phyloP scores from a whole-genome alignment of 306 rosid genomes.

The Gastrolobium bilobum region DNA sequence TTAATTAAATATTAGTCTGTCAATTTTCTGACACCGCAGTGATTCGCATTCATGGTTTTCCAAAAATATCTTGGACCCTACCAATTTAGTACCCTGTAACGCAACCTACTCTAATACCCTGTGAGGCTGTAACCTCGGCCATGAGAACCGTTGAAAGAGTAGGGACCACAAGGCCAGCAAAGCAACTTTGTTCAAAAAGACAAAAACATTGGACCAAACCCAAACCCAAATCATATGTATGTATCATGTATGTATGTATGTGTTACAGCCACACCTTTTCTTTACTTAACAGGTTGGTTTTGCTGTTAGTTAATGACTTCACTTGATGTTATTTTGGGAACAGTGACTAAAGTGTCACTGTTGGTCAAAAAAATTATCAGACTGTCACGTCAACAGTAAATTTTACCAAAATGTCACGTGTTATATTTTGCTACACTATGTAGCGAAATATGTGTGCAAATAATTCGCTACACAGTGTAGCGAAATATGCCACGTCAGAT shows the following conservation, averaged over 20 bases:
- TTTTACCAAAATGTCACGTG: too few relatives aligned
- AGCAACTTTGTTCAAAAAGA: background rate
- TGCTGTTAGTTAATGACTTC: background rate
- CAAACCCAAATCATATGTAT: background rate
- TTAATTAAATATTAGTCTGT: background rate
- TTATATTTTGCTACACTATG: too few relatives aligned
- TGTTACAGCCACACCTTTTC: too few relatives aligned
- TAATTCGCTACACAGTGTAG: too few relatives aligned
- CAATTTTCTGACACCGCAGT: background rate
- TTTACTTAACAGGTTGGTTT: background rate
- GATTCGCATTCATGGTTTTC: background rate
- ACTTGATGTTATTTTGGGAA: too few relatives aligned
- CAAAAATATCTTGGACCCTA: background rate
- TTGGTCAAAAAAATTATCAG: too few relatives aligned
- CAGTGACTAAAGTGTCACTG: too few relatives aligned
- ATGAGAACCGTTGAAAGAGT: background rate
- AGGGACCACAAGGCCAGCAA: slow-evolving; percentile 11
- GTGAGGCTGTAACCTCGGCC: background rate
- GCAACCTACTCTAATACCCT: background rate
- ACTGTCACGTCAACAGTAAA: too few relatives aligned
- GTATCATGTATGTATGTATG: too few relatives aligned
- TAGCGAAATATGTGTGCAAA: too few relatives aligned
- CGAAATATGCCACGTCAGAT: too few relatives aligned
- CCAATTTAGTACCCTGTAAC: background rate
- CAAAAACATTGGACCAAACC: background rate